Percentiles rank a stretch among this genome's conserved stretches.
Evolutionary conservation across 768 basidiomycete species (phyloP).

Genomic region (Kwoniella heveanensis): DNA sequence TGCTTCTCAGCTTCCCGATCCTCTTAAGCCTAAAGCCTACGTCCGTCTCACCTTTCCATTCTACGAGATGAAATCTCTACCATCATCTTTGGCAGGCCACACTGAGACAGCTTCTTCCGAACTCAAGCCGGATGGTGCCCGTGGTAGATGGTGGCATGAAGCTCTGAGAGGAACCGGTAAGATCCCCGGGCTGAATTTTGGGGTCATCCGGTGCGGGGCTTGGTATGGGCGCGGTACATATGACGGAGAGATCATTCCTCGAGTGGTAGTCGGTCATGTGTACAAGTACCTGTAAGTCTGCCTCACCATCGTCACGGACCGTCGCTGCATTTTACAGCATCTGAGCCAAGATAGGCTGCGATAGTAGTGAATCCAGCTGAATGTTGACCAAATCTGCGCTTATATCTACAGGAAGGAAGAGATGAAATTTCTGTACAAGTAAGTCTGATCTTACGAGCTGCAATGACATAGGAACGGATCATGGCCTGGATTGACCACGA

Average conservation of each 20-base stretch:
- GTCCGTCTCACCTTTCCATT: constrained; percentile 49
- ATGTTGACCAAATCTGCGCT: background rate
- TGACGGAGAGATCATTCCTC: constrained; percentile 46
- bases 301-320: too few relatives aligned
- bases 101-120: constrained; percentile 31
- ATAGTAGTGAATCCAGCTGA: too few relatives aligned
- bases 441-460: constrained; percentile 11
- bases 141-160: constrained; percentile 55
- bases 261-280: constrained; percentile 48
- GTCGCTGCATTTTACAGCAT: too few relatives aligned
- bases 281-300: constrained; percentile 50
- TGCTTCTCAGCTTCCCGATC: constrained; percentile 29
- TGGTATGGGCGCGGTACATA: constrained; percentile 48
- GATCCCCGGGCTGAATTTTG: constrained; percentile 37
- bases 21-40: constrained; percentile 38
- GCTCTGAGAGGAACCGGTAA: constrained; percentile 41
- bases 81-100: constrained; percentile 40
- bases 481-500: too few relatives aligned
- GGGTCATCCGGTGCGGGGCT: constrained; percentile 44
- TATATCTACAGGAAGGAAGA: constrained; percentile 48
- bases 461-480: background rate
- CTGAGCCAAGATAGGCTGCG: too few relatives aligned
- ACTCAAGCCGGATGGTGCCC: constrained; percentile 44
- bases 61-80: constrained; percentile 52
- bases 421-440: constrained; percentile 55